Conservation (phyloP, 768 basidiomycete genomes). For the Amanita jacksonii region DNA sequence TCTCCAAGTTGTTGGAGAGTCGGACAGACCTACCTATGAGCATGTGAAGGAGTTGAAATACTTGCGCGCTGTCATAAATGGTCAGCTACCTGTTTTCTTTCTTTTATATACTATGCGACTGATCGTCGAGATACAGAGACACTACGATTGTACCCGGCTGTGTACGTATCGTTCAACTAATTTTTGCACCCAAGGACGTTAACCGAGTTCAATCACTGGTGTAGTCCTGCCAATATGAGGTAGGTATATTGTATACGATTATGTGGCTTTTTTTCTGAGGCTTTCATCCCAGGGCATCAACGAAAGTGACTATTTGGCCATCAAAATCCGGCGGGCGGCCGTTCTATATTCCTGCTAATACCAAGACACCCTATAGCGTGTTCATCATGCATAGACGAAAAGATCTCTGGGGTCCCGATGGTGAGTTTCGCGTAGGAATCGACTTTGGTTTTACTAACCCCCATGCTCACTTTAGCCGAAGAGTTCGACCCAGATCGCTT, state of each 20-base stretch:
- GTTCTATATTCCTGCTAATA: constrained; percentile 27
- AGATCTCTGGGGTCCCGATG: constrained; percentile 53
- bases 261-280: background rate
- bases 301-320: constrained; percentile 22
- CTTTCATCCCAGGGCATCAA: constrained; percentile 11
- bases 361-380: constrained; percentile 21
- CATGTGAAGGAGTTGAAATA: constrained; percentile 39
- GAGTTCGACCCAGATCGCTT: constrained; percentile 60
- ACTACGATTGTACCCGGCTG: constrained; percentile 11
- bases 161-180: constrained; percentile 9
- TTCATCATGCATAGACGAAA: constrained; percentile 32
- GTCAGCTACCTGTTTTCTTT: constrained; percentile 11
- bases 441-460: background rate
- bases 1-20: constrained; percentile 26
- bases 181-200: background rate
- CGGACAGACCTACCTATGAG: constrained; percentile 29
- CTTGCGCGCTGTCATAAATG: constrained; percentile 25
- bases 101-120: background rate
- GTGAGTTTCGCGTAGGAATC: constrained; percentile 18
- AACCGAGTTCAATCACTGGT: background rate
- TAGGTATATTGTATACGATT: constrained; percentile 5
- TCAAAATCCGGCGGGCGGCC: constrained; percentile 20
- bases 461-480: constrained; percentile 24
- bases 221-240: constrained; percentile 21
- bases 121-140: constrained; percentile 7